phyloP scores from a whole-genome alignment of 768 basidiomycete species.

The Collybia nuda region DNA sequence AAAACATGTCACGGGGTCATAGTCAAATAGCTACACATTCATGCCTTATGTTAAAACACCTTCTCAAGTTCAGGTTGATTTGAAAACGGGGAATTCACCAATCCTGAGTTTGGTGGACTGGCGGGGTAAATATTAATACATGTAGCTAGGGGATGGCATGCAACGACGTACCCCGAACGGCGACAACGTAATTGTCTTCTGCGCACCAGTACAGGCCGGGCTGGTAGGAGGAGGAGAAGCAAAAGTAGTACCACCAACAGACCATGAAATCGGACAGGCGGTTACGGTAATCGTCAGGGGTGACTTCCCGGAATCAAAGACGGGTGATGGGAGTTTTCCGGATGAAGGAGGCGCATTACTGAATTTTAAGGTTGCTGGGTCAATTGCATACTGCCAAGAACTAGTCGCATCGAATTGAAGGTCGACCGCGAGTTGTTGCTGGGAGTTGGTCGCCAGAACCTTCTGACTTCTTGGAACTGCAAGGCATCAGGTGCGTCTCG shows the following conservation, averaged over 20 bases:
- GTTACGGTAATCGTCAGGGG: conserved; percentile 46
- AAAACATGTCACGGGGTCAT: too few species aligned
- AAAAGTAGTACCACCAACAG: conserved; percentile 46
- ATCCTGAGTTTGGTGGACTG: conserved; percentile 35
- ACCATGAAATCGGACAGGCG: conserved; percentile 52
- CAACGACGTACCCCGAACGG: conserved; percentile 45
- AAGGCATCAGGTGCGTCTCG: not conserved
- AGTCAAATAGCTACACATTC: too few species aligned
- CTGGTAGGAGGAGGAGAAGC: conserved; percentile 44
- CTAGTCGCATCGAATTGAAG: conserved; percentile 48
- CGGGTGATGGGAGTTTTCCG: conserved; percentile 39
- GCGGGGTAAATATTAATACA: not conserved
- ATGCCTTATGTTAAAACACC: not conserved
- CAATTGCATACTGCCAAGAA: conserved; percentile 55
- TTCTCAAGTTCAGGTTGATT: conserved; percentile 11
- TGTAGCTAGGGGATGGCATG: not conserved
- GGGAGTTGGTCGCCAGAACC: conserved; percentile 39
- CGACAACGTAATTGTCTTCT: conserved; percentile 41
- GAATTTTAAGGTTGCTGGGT: conserved; percentile 43
- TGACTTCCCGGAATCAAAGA: conserved; percentile 49
- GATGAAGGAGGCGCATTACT: conserved; percentile 28
- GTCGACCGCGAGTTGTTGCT: conserved; percentile 46
- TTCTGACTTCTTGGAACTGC: conserved; percentile 32
- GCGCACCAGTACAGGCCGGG: conserved; percentile 40
- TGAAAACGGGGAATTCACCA: conserved; percentile 40